Base-by-base conservation (phyloP, 768 basidiomycete species). In the Xerocomellus dryophilus region DNA sequence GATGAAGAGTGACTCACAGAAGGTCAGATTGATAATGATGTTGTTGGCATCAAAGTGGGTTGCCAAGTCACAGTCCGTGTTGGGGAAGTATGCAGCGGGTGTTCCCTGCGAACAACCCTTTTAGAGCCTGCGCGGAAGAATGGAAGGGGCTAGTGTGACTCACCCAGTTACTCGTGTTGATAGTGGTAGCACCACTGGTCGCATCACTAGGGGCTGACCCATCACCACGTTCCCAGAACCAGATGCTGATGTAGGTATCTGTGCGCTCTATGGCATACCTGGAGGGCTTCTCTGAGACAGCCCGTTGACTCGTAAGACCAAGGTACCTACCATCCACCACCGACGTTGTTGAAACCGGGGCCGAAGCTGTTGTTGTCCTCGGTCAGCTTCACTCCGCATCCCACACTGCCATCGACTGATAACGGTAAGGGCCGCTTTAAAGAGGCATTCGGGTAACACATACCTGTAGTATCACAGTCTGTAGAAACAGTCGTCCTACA, bases 231-330 rank as follows among this genome's bases (percentile, higher is more conserved):
- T 70, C 69, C 75, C 78, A 78, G 61, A 74, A 77, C 68, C 72
- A 78, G 40, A 76, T 51, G 29, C 68, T 70, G 12, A 78, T 73
- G 49, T 69, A 70, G 17, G 45, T 29, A 15, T 60, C 18, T 7
- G 71, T 73, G 42, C 73, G 69, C 41, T 73, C 70, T 21, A 75
- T 60, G 11, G 75, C 77, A 55, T 75, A 78, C 72, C 73, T 66
- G 21, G n/a, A 29, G 3, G 12, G 9, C 6, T 5, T 21, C 25
- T 18, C 14, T 47, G 36, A 47, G 36, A n/a, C 14, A 11, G 8
- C 17, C 7, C 20, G 10, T 45, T 15, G 15, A 20, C 27, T n/a
- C 2, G 20, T 5, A 23, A 44, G 27, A 44, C 2, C 2, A 18
- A n/a, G 35, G 18, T 0, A 50, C 68, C 12, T 17, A 70, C 74